These are phyloP conservation scores for Sarocladium oryzae DNA, from an alignment of 2,329 filamentous ascomycete genomes.

Conservation along the genomic window DNA sequence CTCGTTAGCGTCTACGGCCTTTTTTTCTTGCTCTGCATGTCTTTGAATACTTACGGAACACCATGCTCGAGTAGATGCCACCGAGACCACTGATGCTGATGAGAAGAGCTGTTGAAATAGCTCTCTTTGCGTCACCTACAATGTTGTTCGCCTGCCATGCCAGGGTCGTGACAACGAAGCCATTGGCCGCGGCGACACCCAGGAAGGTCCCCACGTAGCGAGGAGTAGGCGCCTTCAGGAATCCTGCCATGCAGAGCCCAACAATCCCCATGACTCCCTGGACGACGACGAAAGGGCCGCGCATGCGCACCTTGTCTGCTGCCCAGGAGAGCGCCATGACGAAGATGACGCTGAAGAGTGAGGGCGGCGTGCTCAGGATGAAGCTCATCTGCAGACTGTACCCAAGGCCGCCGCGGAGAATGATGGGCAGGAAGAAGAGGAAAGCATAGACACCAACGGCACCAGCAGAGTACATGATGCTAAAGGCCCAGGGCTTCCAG, in stretches of 20 bases:
- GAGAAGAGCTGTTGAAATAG: constrained; percentile 16
- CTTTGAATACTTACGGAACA: constrained; percentile 12
- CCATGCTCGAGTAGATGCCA: constrained; percentile 15
- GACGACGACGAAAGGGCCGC: constrained; percentile 16
- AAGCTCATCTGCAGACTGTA: constrained; percentile 15
- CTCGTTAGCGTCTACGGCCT: not conserved
- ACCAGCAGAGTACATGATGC: constrained; percentile 8
- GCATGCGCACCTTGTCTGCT: constrained; percentile 16
- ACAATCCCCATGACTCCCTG: constrained; percentile 13
- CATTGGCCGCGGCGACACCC: constrained; percentile 14
- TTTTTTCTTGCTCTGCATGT: not conserved
- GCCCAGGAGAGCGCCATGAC: constrained; percentile 16
- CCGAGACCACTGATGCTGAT: constrained; percentile 17
- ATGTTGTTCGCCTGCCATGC: constrained; percentile 16
- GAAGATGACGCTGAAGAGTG: constrained; percentile 16
- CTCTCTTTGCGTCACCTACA: constrained; percentile 17
- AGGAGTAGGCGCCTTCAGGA: not conserved
- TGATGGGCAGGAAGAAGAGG: constrained; percentile 18
- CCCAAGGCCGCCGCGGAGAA: constrained; percentile 15
- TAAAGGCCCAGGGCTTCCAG: constrained; percentile 11
- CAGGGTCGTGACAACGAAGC: constrained; percentile 13
- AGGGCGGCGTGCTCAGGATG: constrained; percentile 19
- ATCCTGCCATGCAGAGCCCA: constrained; percentile 14
- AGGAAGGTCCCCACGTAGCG: constrained; percentile 20
- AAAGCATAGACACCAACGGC: constrained; percentile 15